These are phyloP conservation scores for Silene latifolia DNA, from an alignment of 148 eudicot genomes.

Conservation along the genomic window DNA sequence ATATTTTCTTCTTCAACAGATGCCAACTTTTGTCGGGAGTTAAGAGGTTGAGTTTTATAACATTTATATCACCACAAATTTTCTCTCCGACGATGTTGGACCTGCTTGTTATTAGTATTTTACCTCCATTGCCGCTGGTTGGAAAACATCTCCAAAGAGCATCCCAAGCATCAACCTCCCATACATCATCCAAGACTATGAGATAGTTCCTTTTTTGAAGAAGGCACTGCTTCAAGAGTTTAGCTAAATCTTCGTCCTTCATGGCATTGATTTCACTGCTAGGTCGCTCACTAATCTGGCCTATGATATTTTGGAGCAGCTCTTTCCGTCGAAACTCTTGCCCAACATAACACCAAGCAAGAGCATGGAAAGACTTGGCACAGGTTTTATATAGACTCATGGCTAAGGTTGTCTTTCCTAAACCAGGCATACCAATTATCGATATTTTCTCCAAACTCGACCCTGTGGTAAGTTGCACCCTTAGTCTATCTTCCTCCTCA, in stretches of 20 bases:
- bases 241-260: background rate
- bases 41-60: background rate
- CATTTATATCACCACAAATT: too few species aligned
- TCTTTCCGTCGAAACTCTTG: background rate
- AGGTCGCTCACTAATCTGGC: background rate
- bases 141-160: background rate
- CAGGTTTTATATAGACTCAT: background rate
- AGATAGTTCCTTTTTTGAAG: background rate
- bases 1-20: background rate
- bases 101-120: background rate
- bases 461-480: background rate
- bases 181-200: background rate
- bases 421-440: background rate
- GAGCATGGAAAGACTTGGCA: background rate
- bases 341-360: too few species aligned
- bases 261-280: background rate
- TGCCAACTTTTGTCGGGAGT: background rate
- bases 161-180: background rate
- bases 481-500: background rate
- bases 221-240: background rate
- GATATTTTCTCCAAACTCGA: background rate
- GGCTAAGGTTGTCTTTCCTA: constrained; percentile 4
- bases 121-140: background rate
- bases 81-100: background rate
- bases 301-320: background rate